phyloP scores from a whole-genome alignment of 768 basidiomycete genomes.

The Rhodotorula kratochvilovae region DNA sequence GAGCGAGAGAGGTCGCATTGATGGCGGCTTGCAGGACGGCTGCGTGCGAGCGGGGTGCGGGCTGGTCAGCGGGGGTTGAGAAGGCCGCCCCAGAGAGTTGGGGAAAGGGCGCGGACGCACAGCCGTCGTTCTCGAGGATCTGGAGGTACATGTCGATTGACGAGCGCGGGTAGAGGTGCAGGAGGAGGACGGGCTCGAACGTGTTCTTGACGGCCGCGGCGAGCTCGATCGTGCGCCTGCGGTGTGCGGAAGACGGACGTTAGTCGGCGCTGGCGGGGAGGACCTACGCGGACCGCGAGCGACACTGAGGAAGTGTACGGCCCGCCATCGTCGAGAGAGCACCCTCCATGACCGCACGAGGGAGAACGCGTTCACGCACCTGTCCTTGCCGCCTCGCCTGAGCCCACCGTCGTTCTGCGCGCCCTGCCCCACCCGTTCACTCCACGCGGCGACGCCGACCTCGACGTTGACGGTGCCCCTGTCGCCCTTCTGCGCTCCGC shows the following conservation, averaged over 20 bases:
- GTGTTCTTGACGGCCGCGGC: slow-evolving; percentile 83
- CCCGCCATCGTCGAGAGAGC: too few species aligned
- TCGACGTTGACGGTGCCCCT: slow-evolving; percentile 85
- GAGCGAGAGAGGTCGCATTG: slow-evolving; percentile 88
- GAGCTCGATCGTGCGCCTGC: slow-evolving; percentile 56
- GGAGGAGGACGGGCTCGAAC: slow-evolving; percentile 91
- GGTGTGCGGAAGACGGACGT: background rate
- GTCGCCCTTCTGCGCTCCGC: slow-evolving; percentile 59
- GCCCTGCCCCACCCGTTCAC: slow-evolving; percentile 62
- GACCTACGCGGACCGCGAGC: too few species aligned
- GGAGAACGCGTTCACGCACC: background rate
- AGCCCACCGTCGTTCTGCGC: slow-evolving; percentile 20
- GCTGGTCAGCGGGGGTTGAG: background rate
- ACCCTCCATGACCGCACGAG: too few species aligned
- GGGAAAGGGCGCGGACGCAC: slow-evolving; percentile 40
- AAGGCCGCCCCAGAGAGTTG: background rate
- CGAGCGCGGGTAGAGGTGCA: slow-evolving; percentile 82
- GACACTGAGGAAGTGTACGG: too few species aligned
- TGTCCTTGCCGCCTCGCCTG: slow-evolving; percentile 32
- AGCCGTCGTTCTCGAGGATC: slow-evolving; percentile 86
- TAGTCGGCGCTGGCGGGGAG: too few species aligned
- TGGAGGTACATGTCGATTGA: slow-evolving; percentile 92
- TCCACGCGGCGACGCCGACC: slow-evolving; percentile 78
- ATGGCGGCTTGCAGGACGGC: slow-evolving; percentile 84
- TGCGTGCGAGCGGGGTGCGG: slow-evolving; percentile 16